phyloP scores from a whole-genome alignment of 441 rosid genomes.

The Pelargonium myrrhifolium region DNA sequence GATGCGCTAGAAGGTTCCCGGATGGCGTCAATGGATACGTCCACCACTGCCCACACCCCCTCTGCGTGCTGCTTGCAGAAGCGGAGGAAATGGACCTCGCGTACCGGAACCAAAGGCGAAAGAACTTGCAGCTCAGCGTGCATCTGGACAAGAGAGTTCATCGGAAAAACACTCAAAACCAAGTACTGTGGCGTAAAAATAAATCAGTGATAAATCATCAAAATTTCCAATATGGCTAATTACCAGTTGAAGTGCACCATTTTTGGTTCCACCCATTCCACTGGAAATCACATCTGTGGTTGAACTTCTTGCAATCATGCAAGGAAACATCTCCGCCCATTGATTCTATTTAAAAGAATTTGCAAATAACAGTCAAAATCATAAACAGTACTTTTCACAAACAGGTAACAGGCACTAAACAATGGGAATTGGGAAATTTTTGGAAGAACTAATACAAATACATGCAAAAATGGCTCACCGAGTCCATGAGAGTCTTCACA shows the following conservation, averaged over 20 bases:
- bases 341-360: slow-evolving; percentile 35
- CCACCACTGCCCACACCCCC: slow-evolving; percentile 89
- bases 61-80: slow-evolving; percentile 87
- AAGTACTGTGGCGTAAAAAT: slow-evolving; percentile 1
- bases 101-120: slow-evolving; percentile 85
- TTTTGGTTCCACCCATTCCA: slow-evolving; percentile 65
- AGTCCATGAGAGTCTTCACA: slow-evolving; percentile 84
- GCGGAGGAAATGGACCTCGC: slow-evolving; percentile 71
- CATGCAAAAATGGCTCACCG: slow-evolving; percentile 32
- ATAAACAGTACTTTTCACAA: neutral
- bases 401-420: neutral
- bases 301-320: slow-evolving; percentile 60
- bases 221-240: neutral
- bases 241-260: slow-evolving; percentile 35
- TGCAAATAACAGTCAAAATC: neutral
- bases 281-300: slow-evolving; percentile 60
- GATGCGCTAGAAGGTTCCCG: slow-evolving; percentile 40
- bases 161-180: too few relatives aligned
- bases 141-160: slow-evolving; percentile 40
- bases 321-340: slow-evolving; percentile 87
- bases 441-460: too few relatives aligned
- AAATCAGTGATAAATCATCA: slow-evolving; percentile 33
- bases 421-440: neutral
- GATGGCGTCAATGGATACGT: slow-evolving; percentile 60
- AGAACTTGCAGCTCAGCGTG: slow-evolving; percentile 81